Evolutionary conservation across 495 filamentous ascomycete genomes (phyloP), one percentile per base, ranked within the genome.

Genomic region (Trichoderma parareesei): DNA sequence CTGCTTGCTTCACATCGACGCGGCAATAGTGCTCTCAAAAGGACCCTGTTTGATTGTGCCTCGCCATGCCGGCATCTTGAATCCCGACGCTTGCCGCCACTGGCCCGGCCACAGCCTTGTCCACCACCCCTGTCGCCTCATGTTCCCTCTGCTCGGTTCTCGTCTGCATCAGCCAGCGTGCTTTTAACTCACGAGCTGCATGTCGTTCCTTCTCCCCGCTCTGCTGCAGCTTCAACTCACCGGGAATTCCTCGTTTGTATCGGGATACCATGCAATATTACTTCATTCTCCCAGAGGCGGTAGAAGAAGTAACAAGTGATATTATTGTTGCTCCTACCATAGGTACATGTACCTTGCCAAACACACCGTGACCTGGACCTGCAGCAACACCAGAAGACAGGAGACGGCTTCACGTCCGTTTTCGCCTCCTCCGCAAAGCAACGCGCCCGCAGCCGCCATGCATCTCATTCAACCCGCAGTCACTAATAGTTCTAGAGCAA

Each of bases 1-100:
- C 27, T 27, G 27, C 27, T 27, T 27, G 27, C 27, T 27, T 27
- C 27, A 27, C 27, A 27, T 0, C 27, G 27, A 27, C 2, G 27
- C 27, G 2, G 27, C 27, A 27, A 27, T 27, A 27, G 27, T 27
- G 27, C 27, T 1, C 27, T 27, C 27, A 27, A 27, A 27, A 27
- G 27, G 27, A 27, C 27, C 27, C 27, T 27, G 27, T 27, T 27
- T 27, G 27, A 27, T 27, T 27, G 27, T 27, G 27, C 27, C 27
- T 27, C 27, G 27, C 27, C 27, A 27, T 27, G 27, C 27, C 27
- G 27, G 27, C 27, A 27, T 27, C 27, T 57, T 14, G 16, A n/a
- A 33, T 57, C 27, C 53, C 53, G 53, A 57, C 14, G 53, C 20
- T 57, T 57, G 53, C 53, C 53, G 53, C 53, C 53, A 57, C 27